These are phyloP conservation scores for Globisporangium lucens DNA, from an alignment of 352 stramenopile species.

Conservation along the genomic window DNA sequence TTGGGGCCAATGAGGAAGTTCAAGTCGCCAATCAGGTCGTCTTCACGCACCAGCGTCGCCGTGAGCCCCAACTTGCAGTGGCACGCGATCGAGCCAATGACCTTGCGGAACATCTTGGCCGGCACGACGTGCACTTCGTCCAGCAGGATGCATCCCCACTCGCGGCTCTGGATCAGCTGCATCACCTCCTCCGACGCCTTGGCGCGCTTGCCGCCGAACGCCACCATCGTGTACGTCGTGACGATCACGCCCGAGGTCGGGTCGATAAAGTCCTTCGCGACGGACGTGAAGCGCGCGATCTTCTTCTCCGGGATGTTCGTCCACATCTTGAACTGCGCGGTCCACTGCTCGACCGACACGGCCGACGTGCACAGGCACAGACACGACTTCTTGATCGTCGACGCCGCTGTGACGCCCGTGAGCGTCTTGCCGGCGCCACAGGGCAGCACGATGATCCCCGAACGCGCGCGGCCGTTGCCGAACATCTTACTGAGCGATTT, in stretches of 20 bases:
- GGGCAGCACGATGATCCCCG: slow-evolving; percentile 99
- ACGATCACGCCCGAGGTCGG: slow-evolving; percentile 90
- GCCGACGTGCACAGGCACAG: slow-evolving; percentile 98
- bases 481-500: slow-evolving; percentile 99
- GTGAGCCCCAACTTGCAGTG: slow-evolving; percentile 99
- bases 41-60: slow-evolving; percentile 98
- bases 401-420: slow-evolving; percentile 93
- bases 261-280: slow-evolving; percentile 83
- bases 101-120: slow-evolving; percentile 98
- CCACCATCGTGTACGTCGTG: slow-evolving; percentile 98
- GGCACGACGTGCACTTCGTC: slow-evolving; percentile 98
- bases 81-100: slow-evolving; percentile 92
- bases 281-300: slow-evolving; percentile 80
- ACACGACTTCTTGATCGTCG: slow-evolving; percentile 97
- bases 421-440: slow-evolving; percentile 93
- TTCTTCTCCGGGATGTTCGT: slow-evolving; percentile 91
- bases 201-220: slow-evolving; percentile 89
- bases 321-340: slow-evolving; percentile 98
- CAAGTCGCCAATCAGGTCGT: slow-evolving; percentile 98
- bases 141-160: slow-evolving; percentile 98
- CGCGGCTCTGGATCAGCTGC: slow-evolving; percentile 94
- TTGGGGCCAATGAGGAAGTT: slow-evolving; percentile 99
- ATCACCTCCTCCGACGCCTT: slow-evolving; percentile 93
- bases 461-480: slow-evolving; percentile 97
- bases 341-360: slow-evolving; percentile 98